Conservation (phyloP, 78 protist species). For the Creolimax fragrantissima region DNA sequence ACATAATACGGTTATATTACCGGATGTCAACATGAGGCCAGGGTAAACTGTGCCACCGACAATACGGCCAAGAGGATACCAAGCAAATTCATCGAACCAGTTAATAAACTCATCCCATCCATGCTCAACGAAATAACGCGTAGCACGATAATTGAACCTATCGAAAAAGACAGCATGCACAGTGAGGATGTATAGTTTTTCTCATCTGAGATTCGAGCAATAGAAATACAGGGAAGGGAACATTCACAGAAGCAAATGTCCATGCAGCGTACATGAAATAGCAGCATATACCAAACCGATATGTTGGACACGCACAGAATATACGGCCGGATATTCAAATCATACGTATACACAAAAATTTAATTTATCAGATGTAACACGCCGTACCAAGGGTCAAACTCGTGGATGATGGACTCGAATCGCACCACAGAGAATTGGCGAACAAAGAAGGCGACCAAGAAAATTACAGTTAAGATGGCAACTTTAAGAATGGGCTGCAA, state of each 20-base stretch:
- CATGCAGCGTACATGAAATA: no score
- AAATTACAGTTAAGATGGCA: constrained; percentile 44
- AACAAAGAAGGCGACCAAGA: constrained; percentile 70
- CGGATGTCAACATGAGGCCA: constrained; percentile 92
- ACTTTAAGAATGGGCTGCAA: neutral
- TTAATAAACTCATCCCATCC: constrained; percentile 81
- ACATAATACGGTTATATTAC: no score
- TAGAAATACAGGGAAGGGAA: no score
- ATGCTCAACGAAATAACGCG: constrained; percentile 66
- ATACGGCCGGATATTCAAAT: no score
- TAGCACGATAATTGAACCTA: constrained; percentile 30
- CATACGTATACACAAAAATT: no score
- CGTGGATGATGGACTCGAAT: constrained; percentile 88
- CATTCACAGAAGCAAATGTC: no score
- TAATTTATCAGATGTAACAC: no score
- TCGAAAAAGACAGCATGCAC: neutral
- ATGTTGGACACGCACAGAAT: no score
- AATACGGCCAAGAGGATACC: constrained; percentile 98
- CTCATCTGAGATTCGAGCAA: no score
- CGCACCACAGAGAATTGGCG: constrained; percentile 89
- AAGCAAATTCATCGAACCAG: constrained; percentile 85
- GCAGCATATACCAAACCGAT: no score
- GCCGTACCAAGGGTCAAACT: constrained; percentile 78
- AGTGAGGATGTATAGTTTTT: no score
- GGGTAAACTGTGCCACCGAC: constrained; percentile 98